Percentiles rank a stretch among this genome's conserved stretches.
These are phyloP conservation scores for Acanthamoeba culbertsoni DNA, from an alignment of 208 protist genomes.

Conservation along the genomic window DNA sequence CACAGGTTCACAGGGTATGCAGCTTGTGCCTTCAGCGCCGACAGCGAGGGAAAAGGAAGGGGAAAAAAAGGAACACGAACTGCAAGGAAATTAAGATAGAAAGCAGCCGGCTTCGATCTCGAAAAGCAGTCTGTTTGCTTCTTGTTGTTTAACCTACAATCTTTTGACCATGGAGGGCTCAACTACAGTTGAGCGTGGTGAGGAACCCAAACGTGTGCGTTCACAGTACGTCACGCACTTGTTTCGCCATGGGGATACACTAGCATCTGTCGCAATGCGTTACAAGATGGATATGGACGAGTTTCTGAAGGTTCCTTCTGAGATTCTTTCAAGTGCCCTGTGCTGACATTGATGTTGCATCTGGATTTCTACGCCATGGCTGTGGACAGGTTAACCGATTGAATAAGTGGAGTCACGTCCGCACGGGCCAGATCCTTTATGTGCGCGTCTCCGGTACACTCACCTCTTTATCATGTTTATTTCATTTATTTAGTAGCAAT, in stretches of 20 bases:
- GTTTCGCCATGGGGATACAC: background rate
- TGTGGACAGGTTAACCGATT: background rate
- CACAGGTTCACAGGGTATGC: no score
- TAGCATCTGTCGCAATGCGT: background rate
- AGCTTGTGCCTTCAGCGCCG: no score
- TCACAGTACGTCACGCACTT: conserved; percentile 8
- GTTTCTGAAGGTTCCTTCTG: background rate
- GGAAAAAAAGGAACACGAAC: no score
- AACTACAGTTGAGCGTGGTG: no score
- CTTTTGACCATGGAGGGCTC: no score
- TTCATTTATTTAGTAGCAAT: no score
- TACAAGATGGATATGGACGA: background rate
- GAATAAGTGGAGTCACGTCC: conserved; percentile 1
- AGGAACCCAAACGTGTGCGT: background rate
- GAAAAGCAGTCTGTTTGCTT: background rate
- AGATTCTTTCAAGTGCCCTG: background rate
- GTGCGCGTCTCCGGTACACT: background rate
- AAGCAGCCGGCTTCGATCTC: background rate
- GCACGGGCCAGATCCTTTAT: background rate
- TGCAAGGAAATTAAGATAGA: background rate
- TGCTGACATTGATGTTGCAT: background rate
- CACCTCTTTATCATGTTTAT: background rate
- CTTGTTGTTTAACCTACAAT: no score
- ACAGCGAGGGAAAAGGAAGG: no score
- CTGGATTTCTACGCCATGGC: background rate